A percentile compares a stretch with the other conserved stretches of the same genome.
These are phyloP conservation scores for Clarkia xantiana DNA, from an alignment of 345 rosid genomes.

Conservation along the genomic window DNA sequence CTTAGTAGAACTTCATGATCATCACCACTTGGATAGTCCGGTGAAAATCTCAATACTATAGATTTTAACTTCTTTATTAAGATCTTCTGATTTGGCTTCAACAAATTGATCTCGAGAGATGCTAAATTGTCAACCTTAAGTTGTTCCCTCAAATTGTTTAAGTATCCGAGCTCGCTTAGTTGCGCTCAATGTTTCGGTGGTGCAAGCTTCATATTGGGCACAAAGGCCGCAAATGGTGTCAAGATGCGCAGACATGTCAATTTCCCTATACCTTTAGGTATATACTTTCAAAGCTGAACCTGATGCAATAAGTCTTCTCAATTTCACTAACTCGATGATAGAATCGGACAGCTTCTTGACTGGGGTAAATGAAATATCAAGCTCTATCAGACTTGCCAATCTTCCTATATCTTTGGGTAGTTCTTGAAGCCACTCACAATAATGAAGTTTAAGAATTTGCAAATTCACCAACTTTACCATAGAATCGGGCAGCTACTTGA, in stretches of 20 bases:
- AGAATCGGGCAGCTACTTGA: conserved; percentile 4
- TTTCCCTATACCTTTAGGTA: conserved; percentile 3
- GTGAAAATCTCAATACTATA: too few relatives aligned
- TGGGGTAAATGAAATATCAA: too few relatives aligned
- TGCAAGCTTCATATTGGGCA: not conserved
- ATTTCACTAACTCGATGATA: too few relatives aligned
- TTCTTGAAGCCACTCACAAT: conserved; percentile 5
- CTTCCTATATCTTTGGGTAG: conserved; percentile 11
- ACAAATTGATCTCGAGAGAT: not conserved
- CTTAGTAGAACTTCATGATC: not conserved
- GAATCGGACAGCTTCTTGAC: too few relatives aligned
- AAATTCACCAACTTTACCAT: conserved; percentile 10
- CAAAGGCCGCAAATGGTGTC: conserved; percentile 1
- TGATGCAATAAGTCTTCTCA: too few relatives aligned
- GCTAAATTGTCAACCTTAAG: conserved; percentile 3
- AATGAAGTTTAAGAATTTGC: conserved; percentile 5
- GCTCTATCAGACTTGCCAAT: conserved; percentile 7
- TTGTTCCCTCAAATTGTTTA: conserved; percentile 2
- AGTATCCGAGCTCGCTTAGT: conserved; percentile 4
- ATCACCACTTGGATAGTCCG: too few relatives aligned
- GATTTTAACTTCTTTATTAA: too few relatives aligned
- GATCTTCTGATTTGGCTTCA: too few relatives aligned
- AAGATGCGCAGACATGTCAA: conserved; percentile 5
- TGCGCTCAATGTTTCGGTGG: not conserved
- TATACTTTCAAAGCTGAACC: too few relatives aligned